Evolutionary conservation across 148 eudicot species (phyloP).

Genomic region (Rheum nobile): DNA sequence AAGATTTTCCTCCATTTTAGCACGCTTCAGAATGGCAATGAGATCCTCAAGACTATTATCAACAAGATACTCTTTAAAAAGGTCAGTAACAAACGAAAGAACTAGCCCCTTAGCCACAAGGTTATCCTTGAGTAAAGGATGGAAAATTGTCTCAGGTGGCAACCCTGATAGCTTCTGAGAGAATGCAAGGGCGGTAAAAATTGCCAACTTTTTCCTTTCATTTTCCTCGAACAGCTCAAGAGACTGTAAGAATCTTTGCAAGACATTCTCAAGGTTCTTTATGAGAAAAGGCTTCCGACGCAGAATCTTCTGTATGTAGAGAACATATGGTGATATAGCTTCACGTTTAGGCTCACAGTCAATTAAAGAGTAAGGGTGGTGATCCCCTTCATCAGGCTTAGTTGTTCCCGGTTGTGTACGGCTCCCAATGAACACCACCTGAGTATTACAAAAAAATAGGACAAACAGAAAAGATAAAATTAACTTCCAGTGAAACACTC

Average conservation of each 20-base stretch:
- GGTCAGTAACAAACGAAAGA: constrained; percentile 82
- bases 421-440: constrained; percentile 90
- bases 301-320: constrained; percentile 83
- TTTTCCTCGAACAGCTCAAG: constrained; percentile 92
- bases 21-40: constrained; percentile 79
- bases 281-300: constrained; percentile 89
- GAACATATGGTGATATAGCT: constrained; percentile 76
- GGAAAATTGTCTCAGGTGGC: constrained; percentile 95
- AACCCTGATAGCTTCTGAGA: constrained; percentile 97
- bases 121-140: constrained; percentile 92
- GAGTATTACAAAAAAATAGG: not conserved
- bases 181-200: constrained; percentile 96
- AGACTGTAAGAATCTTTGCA: constrained; percentile 84
- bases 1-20: constrained; percentile 80
- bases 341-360: constrained; percentile 86
- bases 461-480: not conserved
- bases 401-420: constrained; percentile 98
- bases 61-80: constrained; percentile 87
- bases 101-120: constrained; percentile 95
- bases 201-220: constrained; percentile 89
- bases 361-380: constrained; percentile 80
- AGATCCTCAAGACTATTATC: constrained; percentile 95
- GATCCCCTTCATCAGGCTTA: constrained; percentile 97
- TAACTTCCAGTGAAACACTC: not conserved
- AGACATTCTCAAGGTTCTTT: constrained; percentile 96